These are phyloP conservation scores for Mimosa pudica DNA, from an alignment of 306 rosid genomes.

Conservation along the genomic window DNA sequence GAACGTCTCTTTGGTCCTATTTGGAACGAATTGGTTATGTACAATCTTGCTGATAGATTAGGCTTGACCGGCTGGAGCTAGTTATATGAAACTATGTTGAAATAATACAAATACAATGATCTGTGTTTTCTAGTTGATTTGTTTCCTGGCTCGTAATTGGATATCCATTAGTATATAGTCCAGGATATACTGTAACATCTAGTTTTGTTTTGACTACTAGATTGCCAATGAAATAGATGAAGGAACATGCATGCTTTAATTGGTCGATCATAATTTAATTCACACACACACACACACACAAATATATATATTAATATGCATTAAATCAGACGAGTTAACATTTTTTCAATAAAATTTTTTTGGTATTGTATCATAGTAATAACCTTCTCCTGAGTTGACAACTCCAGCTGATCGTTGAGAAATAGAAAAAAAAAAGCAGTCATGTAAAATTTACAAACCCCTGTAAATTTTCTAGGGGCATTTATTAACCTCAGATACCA, in stretches of 20 bases:
- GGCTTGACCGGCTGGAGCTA: conserved; percentile 87
- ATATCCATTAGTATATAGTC: conserved; percentile 15
- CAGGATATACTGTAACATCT: not conserved
- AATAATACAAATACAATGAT: conserved; percentile 13
- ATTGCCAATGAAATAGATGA: not conserved
- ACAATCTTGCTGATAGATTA: conserved; percentile 85
- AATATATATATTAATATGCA: too few species aligned
- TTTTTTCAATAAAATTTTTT: not conserved
- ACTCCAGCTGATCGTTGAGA: not conserved
- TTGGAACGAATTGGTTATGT: conserved; percentile 86
- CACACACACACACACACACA: too few species aligned
- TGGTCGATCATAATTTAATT: not conserved
- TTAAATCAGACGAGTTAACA: not conserved
- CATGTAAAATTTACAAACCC: not conserved
- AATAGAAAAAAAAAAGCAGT: not conserved
- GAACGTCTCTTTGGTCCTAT: conserved; percentile 76
- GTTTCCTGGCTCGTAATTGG: conserved; percentile 9
- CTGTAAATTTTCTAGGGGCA: not conserved
- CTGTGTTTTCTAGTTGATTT: conserved; percentile 13
- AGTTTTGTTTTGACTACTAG: not conserved
- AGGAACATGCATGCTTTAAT: not conserved
- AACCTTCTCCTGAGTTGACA: not conserved
- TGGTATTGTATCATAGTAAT: conserved; percentile 2
- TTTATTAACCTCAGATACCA: conserved; percentile 5
- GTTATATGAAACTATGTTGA: conserved; percentile 22